These are phyloP conservation scores for Trichoderma breve DNA, from an alignment of 2,329 filamentous ascomycete genomes.

Conservation along the genomic window DNA sequence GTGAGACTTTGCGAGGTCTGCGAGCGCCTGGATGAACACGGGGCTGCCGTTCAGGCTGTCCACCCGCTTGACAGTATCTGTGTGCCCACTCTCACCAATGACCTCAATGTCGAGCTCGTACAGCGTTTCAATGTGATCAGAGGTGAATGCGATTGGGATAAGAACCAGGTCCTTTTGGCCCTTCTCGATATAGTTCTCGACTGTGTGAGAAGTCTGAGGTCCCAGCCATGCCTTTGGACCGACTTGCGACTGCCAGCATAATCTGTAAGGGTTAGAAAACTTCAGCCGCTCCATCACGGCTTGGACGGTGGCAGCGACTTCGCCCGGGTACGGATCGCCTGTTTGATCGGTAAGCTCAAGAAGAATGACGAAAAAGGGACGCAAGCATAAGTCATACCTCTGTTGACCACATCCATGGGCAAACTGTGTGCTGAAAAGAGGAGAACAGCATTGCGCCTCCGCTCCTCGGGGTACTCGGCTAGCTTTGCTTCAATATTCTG, in stretches of 20 bases:
- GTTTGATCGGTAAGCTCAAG: background rate
- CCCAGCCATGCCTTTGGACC: slow-evolving; percentile 94
- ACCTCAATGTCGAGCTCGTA: slow-evolving; percentile 94
- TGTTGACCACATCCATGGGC: slow-evolving; percentile 96
- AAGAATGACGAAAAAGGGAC: slow-evolving; percentile 27
- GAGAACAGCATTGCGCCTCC: slow-evolving; percentile 75
- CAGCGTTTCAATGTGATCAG: slow-evolving; percentile 97
- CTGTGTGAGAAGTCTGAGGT: slow-evolving; percentile 85
- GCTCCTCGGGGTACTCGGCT: slow-evolving; percentile 77
- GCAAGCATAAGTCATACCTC: slow-evolving; percentile 50
- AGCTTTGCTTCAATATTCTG: slow-evolving; percentile 87
- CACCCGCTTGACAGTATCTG: slow-evolving; percentile 80
- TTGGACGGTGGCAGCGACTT: slow-evolving; percentile 93
- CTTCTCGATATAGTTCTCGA: slow-evolving; percentile 84
- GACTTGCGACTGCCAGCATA: slow-evolving; percentile 98
- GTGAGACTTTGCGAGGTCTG: slow-evolving; percentile 81
- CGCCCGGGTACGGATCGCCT: slow-evolving; percentile 92
- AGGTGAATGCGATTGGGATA: slow-evolving; percentile 95
- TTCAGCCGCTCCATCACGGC: slow-evolving; percentile 92
- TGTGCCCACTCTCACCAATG: slow-evolving; percentile 78
- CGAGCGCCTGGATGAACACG: slow-evolving; percentile 86
- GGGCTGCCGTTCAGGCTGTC: slow-evolving; percentile 90
- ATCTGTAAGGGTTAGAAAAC: slow-evolving; percentile 84
- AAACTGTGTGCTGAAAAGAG: slow-evolving; percentile 94
- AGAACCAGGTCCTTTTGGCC: slow-evolving; percentile 88